Percentiles rank a stretch among this genome's conserved stretches.
Evolutionary conservation across 495 filamentous ascomycete species (phyloP).

Genomic region (Xylaria palmicola): DNA sequence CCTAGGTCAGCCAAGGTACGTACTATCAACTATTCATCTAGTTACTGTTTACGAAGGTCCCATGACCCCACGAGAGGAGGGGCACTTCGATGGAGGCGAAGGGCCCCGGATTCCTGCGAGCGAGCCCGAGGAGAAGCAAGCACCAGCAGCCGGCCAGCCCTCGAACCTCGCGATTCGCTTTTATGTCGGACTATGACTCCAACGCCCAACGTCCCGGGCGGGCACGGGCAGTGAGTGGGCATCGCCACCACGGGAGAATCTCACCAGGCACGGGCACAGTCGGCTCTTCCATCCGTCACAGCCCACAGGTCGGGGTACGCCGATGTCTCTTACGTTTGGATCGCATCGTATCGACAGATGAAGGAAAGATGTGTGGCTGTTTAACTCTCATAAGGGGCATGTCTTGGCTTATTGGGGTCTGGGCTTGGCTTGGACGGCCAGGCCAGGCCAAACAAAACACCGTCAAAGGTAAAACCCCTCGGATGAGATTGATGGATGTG

Average conservation of each 20-base stretch:
- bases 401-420: conserved; percentile 13
- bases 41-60: background rate
- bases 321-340: background rate
- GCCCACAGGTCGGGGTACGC: background rate
- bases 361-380: background rate
- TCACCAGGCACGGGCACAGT: background rate
- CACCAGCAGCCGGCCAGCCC: too few relatives aligned
- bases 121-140: too few relatives aligned
- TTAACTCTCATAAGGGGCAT: background rate
- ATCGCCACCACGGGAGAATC: background rate
- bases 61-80: background rate
- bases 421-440: background rate
- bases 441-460: background rate
- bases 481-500: too few relatives aligned
- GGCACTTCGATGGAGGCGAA: background rate
- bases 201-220: too few relatives aligned
- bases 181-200: too few relatives aligned
- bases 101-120: background rate
- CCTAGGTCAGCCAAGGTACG: background rate
- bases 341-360: background rate
- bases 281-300: background rate
- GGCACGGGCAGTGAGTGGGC: too few relatives aligned
- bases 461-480: too few relatives aligned
- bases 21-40: too few relatives aligned
- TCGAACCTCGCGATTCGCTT: too few relatives aligned